Evolutionary conservation across 176 grass and related monocot species (phyloP).

Genomic region (Zea mays): DNA sequence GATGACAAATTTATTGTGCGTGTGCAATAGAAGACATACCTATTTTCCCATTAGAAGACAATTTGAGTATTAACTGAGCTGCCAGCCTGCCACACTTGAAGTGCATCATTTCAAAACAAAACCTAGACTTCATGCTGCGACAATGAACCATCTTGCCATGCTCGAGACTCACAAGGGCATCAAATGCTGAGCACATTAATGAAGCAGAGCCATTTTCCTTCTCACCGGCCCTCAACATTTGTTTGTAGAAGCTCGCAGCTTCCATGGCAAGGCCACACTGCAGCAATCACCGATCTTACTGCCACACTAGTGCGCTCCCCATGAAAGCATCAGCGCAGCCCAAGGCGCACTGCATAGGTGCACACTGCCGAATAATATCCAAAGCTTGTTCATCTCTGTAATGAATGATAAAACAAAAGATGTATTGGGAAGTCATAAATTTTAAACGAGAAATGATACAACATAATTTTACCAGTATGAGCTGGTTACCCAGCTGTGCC

Average conservation of each 20-base stretch:
- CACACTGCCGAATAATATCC: conserved; percentile 36
- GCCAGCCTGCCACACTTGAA: conserved; percentile 62
- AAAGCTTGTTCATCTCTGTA: conserved; percentile 10
- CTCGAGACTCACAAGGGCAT: conserved; percentile 30
- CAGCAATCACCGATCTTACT: conserved; percentile 30
- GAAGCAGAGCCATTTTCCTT: conserved; percentile 36
- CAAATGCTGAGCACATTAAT: neutral
- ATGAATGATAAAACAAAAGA: neutral
- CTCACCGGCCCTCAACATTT: conserved; percentile 1
- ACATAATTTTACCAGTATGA: conserved; percentile 23
- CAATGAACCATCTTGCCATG: conserved; percentile 46
- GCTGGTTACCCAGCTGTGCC: neutral
- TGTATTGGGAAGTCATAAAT: neutral
- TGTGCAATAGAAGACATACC: neutral
- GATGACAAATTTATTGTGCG: neutral
- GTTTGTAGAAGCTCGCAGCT: conserved; percentile 17
- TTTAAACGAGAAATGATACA: conserved; percentile 2
- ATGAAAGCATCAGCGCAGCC: conserved; percentile 39
- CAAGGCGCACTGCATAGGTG: conserved; percentile 30
- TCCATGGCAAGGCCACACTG: neutral
- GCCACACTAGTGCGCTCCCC: conserved; percentile 32
- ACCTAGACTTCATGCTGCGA: conserved; percentile 30
- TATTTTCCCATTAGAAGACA: conserved; percentile 8
- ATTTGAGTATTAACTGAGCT: conserved; percentile 28
- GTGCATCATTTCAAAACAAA: conserved; percentile 38